Conservation (phyloP, 805 yeast genomes). For the Blastobotrys attinorum region DNA sequence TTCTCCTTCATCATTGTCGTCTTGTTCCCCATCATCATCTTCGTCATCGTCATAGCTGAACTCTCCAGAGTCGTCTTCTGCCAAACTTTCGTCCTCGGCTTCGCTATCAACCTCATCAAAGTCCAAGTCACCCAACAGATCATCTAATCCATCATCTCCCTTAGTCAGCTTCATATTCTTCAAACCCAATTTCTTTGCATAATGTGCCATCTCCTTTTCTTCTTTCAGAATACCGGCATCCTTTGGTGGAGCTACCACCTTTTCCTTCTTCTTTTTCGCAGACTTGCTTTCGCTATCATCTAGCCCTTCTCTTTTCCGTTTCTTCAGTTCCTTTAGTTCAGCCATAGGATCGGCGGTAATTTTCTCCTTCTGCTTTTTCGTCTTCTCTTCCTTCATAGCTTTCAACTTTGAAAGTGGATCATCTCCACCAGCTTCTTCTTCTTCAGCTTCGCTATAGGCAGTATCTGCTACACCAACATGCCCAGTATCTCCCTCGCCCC, state of each 20-base stretch:
- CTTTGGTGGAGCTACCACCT: slow-evolving; percentile 38
- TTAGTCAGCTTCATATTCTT: slow-evolving; percentile 44
- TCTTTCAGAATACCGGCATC: too few relatives aligned
- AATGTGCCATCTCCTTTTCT: slow-evolving; percentile 76
- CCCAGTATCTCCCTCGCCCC: slow-evolving; percentile 14
- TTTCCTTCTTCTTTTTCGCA: slow-evolving; percentile 15
- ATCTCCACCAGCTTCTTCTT: slow-evolving; percentile 22
- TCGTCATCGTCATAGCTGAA: slow-evolving; percentile 8
- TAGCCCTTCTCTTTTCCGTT: slow-evolving; percentile 9
- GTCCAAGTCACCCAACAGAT: slow-evolving; percentile 49
- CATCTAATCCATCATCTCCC: slow-evolving; percentile 74
- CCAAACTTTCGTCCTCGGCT: slow-evolving; percentile 11
- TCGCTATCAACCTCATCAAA: slow-evolving; percentile 20
- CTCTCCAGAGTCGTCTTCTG: slow-evolving; percentile 5
- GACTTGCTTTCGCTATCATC: slow-evolving; percentile 8
- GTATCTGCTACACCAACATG: slow-evolving; percentile 30
- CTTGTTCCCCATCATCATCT: slow-evolving; percentile 12
- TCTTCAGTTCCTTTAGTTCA: slow-evolving; percentile 20
- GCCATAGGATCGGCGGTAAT: slow-evolving; percentile 21
- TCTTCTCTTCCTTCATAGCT: slow-evolving; percentile 31
- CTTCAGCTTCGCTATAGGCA: slow-evolving; percentile 15
- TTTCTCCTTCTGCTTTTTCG: slow-evolving; percentile 12
- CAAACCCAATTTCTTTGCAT: slow-evolving; percentile 73
- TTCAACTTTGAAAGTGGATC: slow-evolving; percentile 40
- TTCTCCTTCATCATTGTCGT: slow-evolving; percentile 14